Conservation (phyloP, 805 yeast genomes). For the Metschnikowia lochheadii region DNA sequence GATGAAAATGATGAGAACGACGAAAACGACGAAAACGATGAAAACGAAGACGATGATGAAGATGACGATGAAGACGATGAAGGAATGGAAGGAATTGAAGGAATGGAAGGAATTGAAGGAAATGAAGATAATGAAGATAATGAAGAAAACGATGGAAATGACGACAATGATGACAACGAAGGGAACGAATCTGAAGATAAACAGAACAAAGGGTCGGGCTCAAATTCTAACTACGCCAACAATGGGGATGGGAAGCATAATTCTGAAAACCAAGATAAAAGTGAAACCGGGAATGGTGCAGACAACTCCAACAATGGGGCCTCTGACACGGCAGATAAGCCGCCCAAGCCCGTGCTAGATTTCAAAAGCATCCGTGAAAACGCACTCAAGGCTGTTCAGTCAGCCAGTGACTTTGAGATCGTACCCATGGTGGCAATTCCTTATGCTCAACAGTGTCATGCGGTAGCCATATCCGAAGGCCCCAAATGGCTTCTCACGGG, state of each 20-base stretch:
- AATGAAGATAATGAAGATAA: not conserved
- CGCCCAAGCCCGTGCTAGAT: slow-evolving; percentile 1
- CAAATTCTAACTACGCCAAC: no score
- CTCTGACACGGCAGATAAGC: not conserved
- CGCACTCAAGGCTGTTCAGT: slow-evolving; percentile 41
- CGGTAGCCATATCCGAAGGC: slow-evolving; percentile 72
- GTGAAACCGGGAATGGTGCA: slow-evolving; percentile 1
- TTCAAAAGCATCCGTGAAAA: slow-evolving; percentile 15
- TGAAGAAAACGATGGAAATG: slow-evolving; percentile 6
- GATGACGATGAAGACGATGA: slow-evolving; percentile 11
- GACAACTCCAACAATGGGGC: not conserved
- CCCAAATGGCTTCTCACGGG: slow-evolving; percentile 89
- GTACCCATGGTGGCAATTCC: slow-evolving; percentile 87
- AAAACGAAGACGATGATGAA: slow-evolving; percentile 13
- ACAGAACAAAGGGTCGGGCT: no score
- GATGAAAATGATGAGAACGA: slow-evolving; percentile 9
- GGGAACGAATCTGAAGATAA: not conserved
- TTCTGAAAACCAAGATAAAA: slow-evolving; percentile 19
- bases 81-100: slow-evolving; percentile 6
- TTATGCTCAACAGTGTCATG: slow-evolving; percentile 71
- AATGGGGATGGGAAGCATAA: slow-evolving; percentile 4
- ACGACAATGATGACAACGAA: not conserved
- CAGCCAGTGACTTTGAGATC: slow-evolving; percentile 60
- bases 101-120: not conserved
- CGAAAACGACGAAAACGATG: slow-evolving; percentile 9